Conservation (phyloP, 2,329 filamentous ascomycete species). For the Macrophomina phaseolina region DNA sequence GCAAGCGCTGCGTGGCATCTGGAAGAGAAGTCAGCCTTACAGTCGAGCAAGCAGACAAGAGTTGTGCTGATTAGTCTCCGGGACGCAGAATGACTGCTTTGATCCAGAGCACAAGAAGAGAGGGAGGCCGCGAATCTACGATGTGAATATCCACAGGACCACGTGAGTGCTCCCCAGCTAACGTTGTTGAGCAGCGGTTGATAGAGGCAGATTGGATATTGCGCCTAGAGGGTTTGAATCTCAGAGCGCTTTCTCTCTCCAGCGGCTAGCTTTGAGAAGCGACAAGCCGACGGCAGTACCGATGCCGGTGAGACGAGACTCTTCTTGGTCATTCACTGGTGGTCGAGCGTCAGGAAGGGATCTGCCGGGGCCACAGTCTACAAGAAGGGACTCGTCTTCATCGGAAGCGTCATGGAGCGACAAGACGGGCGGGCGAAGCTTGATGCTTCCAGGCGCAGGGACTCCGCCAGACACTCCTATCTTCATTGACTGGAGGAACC, state of each 20-base stretch:
- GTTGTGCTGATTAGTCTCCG: not conserved
- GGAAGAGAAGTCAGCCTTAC: not conserved
- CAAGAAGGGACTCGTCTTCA: not conserved
- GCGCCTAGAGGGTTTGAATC: not conserved
- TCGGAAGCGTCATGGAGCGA: not conserved
- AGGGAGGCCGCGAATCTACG: slow-evolving; percentile 14
- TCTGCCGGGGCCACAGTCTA: not conserved
- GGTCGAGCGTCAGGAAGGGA: not conserved
- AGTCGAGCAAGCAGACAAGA: not conserved
- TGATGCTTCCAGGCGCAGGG: slow-evolving; percentile 15
- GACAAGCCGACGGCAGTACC: slow-evolving; percentile 1
- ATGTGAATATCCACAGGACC: slow-evolving; percentile 11
- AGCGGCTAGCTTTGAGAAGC: not conserved
- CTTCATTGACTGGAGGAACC: not conserved
- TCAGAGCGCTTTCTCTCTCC: not conserved
- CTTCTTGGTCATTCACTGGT: not conserved
- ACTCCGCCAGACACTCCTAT: slow-evolving; percentile 11
- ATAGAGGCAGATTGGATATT: slow-evolving; percentile 6
- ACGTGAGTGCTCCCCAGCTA: not conserved
- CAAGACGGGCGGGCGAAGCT: not conserved
- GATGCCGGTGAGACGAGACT: not conserved
- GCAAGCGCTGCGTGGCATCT: slow-evolving; percentile 15
- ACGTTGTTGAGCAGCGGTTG: not conserved
- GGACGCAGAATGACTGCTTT: slow-evolving; percentile 4
- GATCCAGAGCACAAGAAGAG: slow-evolving; percentile 21